phyloP scores from a whole-genome alignment of 305 asterid genomes.

The Ilex paraguariensis region DNA sequence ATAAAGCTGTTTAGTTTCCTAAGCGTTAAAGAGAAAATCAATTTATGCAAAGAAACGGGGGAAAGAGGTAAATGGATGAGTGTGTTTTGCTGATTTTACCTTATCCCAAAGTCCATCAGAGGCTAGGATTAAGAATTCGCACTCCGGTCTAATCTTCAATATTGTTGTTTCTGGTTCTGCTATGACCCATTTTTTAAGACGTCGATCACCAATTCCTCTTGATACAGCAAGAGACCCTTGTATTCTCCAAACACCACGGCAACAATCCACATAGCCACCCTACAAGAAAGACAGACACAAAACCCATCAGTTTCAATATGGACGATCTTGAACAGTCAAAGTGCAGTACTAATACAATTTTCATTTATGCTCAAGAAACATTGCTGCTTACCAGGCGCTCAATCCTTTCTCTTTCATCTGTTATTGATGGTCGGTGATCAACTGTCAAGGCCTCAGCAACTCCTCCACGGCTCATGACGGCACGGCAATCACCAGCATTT shows the following conservation, averaged over 20 bases:
- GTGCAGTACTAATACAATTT: not conserved
- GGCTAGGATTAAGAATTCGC: conserved; percentile 73
- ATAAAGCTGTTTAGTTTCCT: conserved; percentile 9
- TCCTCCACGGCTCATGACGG: conserved; percentile 68
- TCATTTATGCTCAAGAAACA: not conserved
- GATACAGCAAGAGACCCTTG: conserved; percentile 81
- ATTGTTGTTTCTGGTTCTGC: conserved; percentile 59
- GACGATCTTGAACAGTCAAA: not conserved
- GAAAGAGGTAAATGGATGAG: too few species aligned
- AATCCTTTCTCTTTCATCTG: conserved; percentile 59
- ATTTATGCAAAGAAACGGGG: too few species aligned
- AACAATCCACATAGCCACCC: conserved; percentile 83
- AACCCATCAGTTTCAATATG: conserved; percentile 16
- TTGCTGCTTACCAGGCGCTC: conserved; percentile 35
- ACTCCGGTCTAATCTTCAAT: conserved; percentile 36
- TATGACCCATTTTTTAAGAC: conserved; percentile 69
- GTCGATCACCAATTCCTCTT: conserved; percentile 67
- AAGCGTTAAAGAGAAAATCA: too few species aligned
- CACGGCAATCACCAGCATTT: conserved; percentile 78
- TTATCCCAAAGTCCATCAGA: conserved; percentile 89
- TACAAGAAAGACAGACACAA: conserved; percentile 6
- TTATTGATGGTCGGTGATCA: conserved; percentile 66
- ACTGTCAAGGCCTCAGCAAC: conserved; percentile 59
- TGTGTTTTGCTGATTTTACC: conserved; percentile 23
- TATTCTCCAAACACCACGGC: conserved; percentile 77